These are phyloP conservation scores for Penicillium parvum DNA, from an alignment of 495 filamentous ascomycete genomes.

Conservation along the genomic window DNA sequence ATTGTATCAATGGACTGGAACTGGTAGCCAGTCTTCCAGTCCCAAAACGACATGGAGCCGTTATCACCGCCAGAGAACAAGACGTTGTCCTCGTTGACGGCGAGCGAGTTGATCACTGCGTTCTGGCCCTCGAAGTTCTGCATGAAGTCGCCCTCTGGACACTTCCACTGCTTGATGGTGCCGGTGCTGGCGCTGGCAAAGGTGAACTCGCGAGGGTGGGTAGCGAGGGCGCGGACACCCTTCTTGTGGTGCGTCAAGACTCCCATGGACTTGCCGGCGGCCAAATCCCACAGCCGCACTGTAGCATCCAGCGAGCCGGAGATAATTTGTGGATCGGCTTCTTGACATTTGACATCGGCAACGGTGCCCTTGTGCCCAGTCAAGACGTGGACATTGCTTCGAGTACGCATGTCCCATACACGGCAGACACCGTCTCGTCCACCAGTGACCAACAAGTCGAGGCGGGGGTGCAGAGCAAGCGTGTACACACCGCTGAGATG, in stretches of 20 bases:
- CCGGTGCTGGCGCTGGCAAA: constrained; percentile 88
- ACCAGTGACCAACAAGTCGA: constrained; percentile 92
- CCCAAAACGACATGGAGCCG: constrained; percentile 96
- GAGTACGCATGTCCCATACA: constrained; percentile 98
- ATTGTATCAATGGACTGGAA: constrained; percentile 86
- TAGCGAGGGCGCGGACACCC: constrained; percentile 78
- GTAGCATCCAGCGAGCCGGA: constrained; percentile 86
- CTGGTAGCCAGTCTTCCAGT: constrained; percentile 94
- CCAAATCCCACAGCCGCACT: constrained; percentile 92
- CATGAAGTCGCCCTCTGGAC: constrained; percentile 97
- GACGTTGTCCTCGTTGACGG: constrained; percentile 91
- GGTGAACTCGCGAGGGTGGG: constrained; percentile 92
- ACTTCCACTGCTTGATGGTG: constrained; percentile 99
- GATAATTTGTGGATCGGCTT: constrained; percentile 95
- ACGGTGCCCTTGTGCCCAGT: constrained; percentile 87
- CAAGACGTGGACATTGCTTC: constrained; percentile 92
- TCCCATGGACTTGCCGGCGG: constrained; percentile 92
- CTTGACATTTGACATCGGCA: constrained; percentile 85
- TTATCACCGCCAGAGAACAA: constrained; percentile 95
- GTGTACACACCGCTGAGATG: constrained; percentile 97
- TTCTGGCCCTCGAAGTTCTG: constrained; percentile 98
- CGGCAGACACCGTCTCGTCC: constrained; percentile 90
- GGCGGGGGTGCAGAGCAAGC: constrained; percentile 81
- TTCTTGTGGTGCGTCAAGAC: constrained; percentile 99
- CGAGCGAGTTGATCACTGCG: constrained; percentile 90